Base-by-base conservation (phyloP, 352 stramenopile genomes). In the Globisporangium heterothallicum region DNA sequence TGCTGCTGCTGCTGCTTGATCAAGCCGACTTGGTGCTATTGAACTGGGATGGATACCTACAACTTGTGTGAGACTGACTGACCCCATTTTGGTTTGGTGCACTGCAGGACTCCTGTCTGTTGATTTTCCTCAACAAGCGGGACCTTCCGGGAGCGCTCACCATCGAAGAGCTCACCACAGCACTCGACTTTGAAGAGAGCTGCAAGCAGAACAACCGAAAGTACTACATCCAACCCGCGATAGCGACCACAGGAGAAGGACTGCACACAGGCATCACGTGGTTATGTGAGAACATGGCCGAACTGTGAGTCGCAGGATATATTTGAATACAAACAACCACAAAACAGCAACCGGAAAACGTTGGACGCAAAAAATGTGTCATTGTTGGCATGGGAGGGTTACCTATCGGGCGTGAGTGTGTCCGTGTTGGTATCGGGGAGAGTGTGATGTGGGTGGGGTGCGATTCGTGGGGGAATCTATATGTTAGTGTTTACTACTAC, bases 101-200 rank as follows among this genome's bases (percentile, higher is more conserved):
- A 16, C 1, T 42, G 12, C 36, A 70, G 43, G 69, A 88, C 27
- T 69, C 77, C 18, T 83, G 71, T 38, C 55, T 92, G 10, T 61
- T 92, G 22, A 60, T 91, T 27, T 68, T 89, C 36, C 65, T 92
- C 14, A 94, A 91, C 65, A 94, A 94, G 49, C 71, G 72, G 12
- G 77, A 92, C 49, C 58, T 92, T n/a, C 67, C 71, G 2, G 54
- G 59, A 6, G 73, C 70, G 40, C 65, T 73, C 44, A 72, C 66
- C 13, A 63, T 86, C 43, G 59, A 78, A 35, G 59, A 87, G 44
- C 58, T 92, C 36, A 71, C 64, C 1, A 32, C 61, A 2, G 66
- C 67, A 4, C 69, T 94, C 14, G 65, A 68, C 32, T 68, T 91
- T 34, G 61, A 85, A 43, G 49, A 78, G 54, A 71, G 49, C 47